A percentile compares a stretch with the other conserved stretches of the same genome.
Conservation (phyloP, 1,284 basidiomycete species). For the Prillingera fragicola region DNA sequence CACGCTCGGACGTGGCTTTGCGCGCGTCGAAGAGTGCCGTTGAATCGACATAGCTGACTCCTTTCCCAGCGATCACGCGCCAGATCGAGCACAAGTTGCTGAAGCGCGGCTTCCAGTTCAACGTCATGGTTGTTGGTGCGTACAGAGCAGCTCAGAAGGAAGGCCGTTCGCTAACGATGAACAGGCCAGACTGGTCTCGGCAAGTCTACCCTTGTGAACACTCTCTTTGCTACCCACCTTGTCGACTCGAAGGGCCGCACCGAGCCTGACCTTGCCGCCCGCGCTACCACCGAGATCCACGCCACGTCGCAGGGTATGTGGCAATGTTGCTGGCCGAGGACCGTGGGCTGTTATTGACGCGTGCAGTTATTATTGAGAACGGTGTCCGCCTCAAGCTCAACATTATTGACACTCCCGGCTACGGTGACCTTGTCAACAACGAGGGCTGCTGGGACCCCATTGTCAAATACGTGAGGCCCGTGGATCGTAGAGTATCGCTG, state of each 20-base stretch:
- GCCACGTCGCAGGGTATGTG: constrained; percentile 84
- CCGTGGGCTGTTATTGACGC: not conserved
- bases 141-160: constrained; percentile 21
- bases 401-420: constrained; percentile 98
- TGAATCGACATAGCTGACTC: not conserved
- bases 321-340: not conserved
- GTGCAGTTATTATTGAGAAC: constrained; percentile 86
- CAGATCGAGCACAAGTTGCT: constrained; percentile 99
- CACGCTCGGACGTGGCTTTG: not conserved
- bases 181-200: constrained; percentile 95
- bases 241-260: constrained; percentile 95
- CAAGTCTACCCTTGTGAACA: constrained; percentile 98
- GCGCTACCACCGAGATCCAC: constrained; percentile 95
- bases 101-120: constrained; percentile 99
- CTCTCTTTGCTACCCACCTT: constrained; percentile 95
- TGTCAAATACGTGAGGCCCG: constrained; percentile 79
- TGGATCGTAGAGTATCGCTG: not conserved
- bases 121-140: constrained; percentile 89
- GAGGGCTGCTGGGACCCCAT: constrained; percentile 99
- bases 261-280: constrained; percentile 75
- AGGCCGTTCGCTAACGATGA: constrained; percentile 2
- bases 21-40: not conserved
- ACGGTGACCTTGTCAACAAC: constrained; percentile 98
- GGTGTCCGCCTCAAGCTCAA: constrained; percentile 91
- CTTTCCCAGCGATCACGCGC: constrained; percentile 65